phyloP scores from a whole-genome alignment of 2,329 filamentous ascomycete species.

The Fusarium longipes region DNA sequence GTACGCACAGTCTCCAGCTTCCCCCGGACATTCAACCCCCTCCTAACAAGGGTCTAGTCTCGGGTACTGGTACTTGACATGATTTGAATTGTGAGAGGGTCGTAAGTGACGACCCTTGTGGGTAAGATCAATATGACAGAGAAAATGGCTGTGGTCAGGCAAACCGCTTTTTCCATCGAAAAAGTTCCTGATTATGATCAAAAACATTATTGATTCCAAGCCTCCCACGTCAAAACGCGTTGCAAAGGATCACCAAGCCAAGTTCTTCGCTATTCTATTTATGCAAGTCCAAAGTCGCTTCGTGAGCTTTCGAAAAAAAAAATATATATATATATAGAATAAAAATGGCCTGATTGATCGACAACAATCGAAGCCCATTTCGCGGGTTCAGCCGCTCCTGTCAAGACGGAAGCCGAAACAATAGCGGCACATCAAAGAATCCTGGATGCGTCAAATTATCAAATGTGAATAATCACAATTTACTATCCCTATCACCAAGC shows the following conservation, averaged over 20 bases:
- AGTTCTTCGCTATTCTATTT: background rate
- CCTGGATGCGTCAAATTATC: background rate
- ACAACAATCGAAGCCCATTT: conserved; percentile 1
- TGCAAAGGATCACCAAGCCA: background rate
- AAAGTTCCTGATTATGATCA: conserved; percentile 18
- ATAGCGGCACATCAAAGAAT: conserved; percentile 1
- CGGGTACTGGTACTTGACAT: conserved; percentile 30
- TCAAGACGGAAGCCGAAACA: conserved; percentile 26
- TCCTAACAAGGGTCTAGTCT: conserved; percentile 14
- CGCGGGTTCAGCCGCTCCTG: conserved; percentile 21
- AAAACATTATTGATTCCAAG: background rate
- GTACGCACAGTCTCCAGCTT: conserved; percentile 26
- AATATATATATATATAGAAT: too few relatives aligned
- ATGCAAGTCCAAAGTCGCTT: conserved; percentile 1
- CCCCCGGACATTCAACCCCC: conserved; percentile 29
- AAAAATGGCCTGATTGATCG: conserved; percentile 11
- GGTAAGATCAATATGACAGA: background rate
- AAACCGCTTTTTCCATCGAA: background rate
- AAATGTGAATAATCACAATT: background rate
- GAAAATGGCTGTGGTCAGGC: background rate
- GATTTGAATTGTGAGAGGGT: conserved; percentile 4
- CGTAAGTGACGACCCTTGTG: background rate
- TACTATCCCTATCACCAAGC: background rate
- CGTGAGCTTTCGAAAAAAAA: background rate
- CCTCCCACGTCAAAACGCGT: background rate